Percentiles rank a stretch among this genome's conserved stretches.
phyloP scores from a whole-genome alignment of 768 basidiomycete genomes.

The Guyanaporus albipodus region DNA sequence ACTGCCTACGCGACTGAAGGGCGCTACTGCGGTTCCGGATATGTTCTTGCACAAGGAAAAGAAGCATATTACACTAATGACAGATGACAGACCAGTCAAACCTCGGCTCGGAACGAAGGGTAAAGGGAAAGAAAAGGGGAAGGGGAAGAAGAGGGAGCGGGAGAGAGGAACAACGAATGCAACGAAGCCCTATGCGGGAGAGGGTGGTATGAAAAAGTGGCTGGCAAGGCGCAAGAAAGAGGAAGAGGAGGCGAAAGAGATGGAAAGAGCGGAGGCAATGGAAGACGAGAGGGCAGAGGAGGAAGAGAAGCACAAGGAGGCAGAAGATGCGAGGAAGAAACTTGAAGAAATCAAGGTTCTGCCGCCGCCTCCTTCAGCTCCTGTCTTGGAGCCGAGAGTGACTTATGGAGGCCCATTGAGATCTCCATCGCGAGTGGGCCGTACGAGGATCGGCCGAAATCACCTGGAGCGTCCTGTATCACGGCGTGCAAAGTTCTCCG shows the following conservation, averaged over 20 bases:
- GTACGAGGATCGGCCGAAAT: constrained; percentile 50
- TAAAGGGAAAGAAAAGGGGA: constrained; percentile 33
- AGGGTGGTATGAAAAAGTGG: constrained; percentile 75
- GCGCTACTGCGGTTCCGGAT: constrained; percentile 46
- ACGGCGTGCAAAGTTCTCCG: constrained; percentile 59
- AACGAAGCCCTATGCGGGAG: constrained; percentile 75
- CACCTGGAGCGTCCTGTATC: constrained; percentile 57
- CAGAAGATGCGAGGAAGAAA: constrained; percentile 16
- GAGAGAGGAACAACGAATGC: constrained; percentile 41
- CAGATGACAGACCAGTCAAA: constrained; percentile 49
- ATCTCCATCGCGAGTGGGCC: constrained; percentile 66
- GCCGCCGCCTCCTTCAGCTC: constrained; percentile 13
- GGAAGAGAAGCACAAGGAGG: constrained; percentile 20
- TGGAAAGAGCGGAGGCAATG: constrained; percentile 33
- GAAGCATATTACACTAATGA: constrained; percentile 52
- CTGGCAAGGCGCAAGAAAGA: constrained; percentile 60
- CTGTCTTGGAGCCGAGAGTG: constrained; percentile 19
- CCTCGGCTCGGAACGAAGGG: constrained; percentile 44
- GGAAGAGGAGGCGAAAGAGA: constrained; percentile 43
- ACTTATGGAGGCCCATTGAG: constrained; percentile 16
- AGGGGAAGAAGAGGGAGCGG: constrained; percentile 34
- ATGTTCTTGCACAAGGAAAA: constrained; percentile 56
- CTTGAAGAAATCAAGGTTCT: constrained; percentile 18
- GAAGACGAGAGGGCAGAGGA: constrained; percentile 33
- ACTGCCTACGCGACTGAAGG: constrained; percentile 54